phyloP scores from a whole-genome alignment of 1,139 yeast genomes.

The Kluyveromyces marxianus region DNA sequence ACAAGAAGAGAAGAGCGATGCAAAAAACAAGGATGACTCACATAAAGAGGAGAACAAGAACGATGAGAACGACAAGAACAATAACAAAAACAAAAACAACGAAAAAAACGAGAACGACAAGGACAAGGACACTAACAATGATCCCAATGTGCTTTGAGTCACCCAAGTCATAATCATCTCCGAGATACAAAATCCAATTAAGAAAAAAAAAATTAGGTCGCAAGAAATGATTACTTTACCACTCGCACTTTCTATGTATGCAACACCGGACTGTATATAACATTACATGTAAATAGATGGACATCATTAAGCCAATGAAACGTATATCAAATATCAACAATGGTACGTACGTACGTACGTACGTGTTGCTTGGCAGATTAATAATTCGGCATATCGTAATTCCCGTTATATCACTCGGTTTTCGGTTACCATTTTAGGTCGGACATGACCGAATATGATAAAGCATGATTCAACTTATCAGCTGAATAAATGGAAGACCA shows the following conservation, averaged over 20 bases:
- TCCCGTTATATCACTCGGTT: too few relatives aligned
- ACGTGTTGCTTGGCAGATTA: too few relatives aligned
- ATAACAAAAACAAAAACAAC: neutral
- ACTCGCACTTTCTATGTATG: neutral
- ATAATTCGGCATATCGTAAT: too few relatives aligned
- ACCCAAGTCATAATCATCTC: neutral
- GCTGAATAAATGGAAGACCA: too few relatives aligned
- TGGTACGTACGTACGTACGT: too few relatives aligned
- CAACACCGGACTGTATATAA: neutral
- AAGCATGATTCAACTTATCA: too few relatives aligned
- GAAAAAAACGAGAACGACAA: neutral
- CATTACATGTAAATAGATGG: constrained; percentile 1
- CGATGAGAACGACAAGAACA: neutral
- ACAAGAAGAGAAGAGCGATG: constrained; percentile 4
- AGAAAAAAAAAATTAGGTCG: too few relatives aligned
- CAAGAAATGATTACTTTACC: neutral
- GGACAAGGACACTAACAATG: neutral
- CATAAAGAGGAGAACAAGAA: neutral
- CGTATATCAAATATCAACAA: constrained; percentile 10
- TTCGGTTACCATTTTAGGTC: too few relatives aligned
- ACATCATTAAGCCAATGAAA: neutral
- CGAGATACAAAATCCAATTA: too few relatives aligned
- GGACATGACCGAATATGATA: too few relatives aligned
- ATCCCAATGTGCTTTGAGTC: neutral
- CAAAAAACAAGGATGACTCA: neutral